A percentile compares a stretch with the other conserved stretches of the same genome.
Conservation (phyloP, 164 flowering plant genomes). For the Echeveria elegans region DNA sequence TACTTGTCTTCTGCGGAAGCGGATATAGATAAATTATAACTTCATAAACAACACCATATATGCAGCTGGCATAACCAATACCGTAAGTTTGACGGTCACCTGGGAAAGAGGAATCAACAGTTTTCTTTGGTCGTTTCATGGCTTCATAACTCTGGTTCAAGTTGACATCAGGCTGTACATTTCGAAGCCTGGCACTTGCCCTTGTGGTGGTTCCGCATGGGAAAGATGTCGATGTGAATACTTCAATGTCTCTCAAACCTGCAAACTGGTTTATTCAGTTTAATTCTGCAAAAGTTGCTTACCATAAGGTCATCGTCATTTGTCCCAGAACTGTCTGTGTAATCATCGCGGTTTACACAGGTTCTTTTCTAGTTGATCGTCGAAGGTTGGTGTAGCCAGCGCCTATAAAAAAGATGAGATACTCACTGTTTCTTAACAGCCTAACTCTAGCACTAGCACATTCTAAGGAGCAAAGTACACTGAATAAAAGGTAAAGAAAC, state of each 20-base stretch:
- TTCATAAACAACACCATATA: neutral
- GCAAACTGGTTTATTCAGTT: slow-evolving; percentile 10
- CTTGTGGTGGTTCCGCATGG: slow-evolving; percentile 57
- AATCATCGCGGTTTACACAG: slow-evolving; percentile 52
- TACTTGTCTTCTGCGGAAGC: slow-evolving; percentile 38
- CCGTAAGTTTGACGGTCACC: slow-evolving; percentile 31
- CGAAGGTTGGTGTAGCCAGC: slow-evolving; percentile 57
- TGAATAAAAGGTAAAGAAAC: neutral
- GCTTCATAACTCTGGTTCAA: slow-evolving; percentile 72
- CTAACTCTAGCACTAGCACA: neutral
- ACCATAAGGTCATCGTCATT: slow-evolving; percentile 90
- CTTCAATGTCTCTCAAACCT: neutral
- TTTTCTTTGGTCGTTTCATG: slow-evolving; percentile 60
- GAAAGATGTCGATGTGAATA: neutral
- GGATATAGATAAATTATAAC: neutral
- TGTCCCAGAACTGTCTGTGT: slow-evolving; percentile 74
- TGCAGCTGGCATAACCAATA: neutral
- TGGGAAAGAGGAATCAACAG: slow-evolving; percentile 38
- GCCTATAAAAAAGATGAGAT: slow-evolving; percentile 35
- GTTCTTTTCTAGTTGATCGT: slow-evolving; percentile 85
- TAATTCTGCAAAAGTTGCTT: slow-evolving; percentile 23
- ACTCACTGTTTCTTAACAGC: neutral
- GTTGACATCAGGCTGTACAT: slow-evolving; percentile 90
- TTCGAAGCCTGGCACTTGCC: slow-evolving; percentile 89
- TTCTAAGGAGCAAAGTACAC: neutral